Evolutionary conservation across 2,329 filamentous ascomycete genomes (phyloP).

Genomic region (Alternaria sp.): DNA sequence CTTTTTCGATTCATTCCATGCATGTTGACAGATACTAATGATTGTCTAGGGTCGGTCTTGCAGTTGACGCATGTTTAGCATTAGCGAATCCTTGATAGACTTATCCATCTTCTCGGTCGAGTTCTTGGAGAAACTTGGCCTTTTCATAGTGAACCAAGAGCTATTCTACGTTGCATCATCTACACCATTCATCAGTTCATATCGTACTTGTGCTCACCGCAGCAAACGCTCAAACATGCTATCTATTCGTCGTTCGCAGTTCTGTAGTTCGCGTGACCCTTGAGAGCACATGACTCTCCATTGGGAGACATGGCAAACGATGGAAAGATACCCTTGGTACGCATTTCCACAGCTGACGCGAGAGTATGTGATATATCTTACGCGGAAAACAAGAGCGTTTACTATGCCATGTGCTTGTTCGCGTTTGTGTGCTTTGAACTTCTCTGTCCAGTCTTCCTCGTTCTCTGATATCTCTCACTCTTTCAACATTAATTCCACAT

Average conservation of each 20-base stretch:
- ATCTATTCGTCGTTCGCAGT: background rate
- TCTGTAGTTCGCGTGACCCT: background rate
- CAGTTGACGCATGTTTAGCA: conserved; percentile 21
- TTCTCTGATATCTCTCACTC: background rate
- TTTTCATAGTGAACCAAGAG: background rate
- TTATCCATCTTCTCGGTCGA: background rate
- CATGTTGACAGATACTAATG: background rate
- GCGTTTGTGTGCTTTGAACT: background rate
- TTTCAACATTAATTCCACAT: background rate
- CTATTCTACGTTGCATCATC: background rate
- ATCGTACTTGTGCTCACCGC: background rate
- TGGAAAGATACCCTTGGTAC: background rate
- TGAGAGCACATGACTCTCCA: background rate
- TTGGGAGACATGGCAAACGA: background rate
- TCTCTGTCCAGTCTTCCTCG: background rate
- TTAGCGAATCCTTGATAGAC: conserved; percentile 19
- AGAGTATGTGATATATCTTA: background rate
- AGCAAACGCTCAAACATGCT: background rate
- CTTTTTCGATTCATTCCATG: background rate
- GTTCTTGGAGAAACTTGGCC: background rate
- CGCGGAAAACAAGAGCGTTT: background rate
- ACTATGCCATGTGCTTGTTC: background rate
- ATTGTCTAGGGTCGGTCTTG: conserved; percentile 14
- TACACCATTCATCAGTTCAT: background rate
- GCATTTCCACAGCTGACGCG: background rate